Evolutionary conservation across 108 stramenopile genomes (phyloP).

Genomic region (Conticribra weissflogii): DNA sequence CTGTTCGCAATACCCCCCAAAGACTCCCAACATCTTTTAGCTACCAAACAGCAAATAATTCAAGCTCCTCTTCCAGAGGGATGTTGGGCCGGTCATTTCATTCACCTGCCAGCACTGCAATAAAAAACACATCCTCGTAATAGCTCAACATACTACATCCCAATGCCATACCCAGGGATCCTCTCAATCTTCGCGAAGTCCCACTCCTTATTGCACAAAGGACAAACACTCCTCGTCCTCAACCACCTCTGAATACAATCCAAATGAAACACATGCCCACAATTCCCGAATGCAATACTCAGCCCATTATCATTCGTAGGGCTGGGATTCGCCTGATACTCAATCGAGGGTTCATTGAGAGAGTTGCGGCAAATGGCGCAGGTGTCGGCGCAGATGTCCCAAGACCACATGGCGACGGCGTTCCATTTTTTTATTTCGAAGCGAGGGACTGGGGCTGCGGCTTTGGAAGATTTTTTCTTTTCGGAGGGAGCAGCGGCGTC

Average conservation of each 20-base stretch:
- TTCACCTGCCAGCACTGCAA: too few relatives aligned
- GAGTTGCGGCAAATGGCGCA: conserved; percentile 99
- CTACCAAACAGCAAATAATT: too few relatives aligned
- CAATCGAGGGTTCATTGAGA: conserved; percentile 98
- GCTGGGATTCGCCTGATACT: conserved; percentile 98
- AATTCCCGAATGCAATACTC: conserved; percentile 97
- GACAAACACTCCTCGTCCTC: conserved; percentile 96
- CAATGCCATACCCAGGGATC: conserved; percentile 87
- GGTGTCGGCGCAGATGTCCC: conserved; percentile 99
- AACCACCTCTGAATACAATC: conserved; percentile 99
- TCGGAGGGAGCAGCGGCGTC: conserved; percentile 29
- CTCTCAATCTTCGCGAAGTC: conserved; percentile 99
- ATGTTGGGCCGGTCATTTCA: too few relatives aligned
- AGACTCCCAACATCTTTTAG: too few relatives aligned
- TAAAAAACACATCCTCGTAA: too few relatives aligned
- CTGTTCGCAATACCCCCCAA: too few relatives aligned
- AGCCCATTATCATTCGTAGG: conserved; percentile 98
- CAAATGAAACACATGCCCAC: conserved; percentile 99
- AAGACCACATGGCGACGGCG: conserved; percentile 98
- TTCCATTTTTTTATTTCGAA: conserved; percentile 98
- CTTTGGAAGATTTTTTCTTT: conserved; percentile 16
- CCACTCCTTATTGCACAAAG: conserved; percentile 99
- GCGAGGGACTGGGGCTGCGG: conserved; percentile 55
- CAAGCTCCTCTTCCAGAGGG: too few relatives aligned
- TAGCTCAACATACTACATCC: conserved; percentile 24